Evolutionary conservation across 176 grass and related monocot genomes (phyloP).

Genomic region (Pharus latifolius): DNA sequence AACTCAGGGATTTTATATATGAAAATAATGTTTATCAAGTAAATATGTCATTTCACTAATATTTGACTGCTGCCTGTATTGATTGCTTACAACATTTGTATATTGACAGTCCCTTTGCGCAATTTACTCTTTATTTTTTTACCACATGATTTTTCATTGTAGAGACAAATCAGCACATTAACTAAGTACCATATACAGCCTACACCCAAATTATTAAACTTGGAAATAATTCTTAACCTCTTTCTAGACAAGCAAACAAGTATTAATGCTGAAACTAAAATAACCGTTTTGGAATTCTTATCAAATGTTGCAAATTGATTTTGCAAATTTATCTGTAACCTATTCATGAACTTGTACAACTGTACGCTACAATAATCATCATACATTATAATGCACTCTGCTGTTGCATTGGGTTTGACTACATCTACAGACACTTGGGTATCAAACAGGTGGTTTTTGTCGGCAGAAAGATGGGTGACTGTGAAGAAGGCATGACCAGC

Average conservation of each 20-base stretch:
- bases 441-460: slow-evolving; percentile 83
- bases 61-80: not conserved
- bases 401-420: not conserved
- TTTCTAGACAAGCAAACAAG: not conserved
- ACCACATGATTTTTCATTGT: not conserved
- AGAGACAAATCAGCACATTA: not conserved
- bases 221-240: not conserved
- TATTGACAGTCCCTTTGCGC: not conserved
- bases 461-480: slow-evolving; percentile 59
- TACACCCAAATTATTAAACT: not conserved
- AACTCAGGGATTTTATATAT: too few relatives aligned
- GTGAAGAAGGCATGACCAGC: slow-evolving; percentile 83
- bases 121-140: not conserved
- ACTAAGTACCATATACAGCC: not conserved
- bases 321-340: not conserved
- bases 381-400: not conserved
- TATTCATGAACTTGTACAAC: too few relatives aligned
- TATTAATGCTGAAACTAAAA: not conserved
- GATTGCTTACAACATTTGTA: not conserved
- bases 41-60: too few relatives aligned
- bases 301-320: not conserved
- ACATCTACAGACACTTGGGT: slow-evolving; percentile 51
- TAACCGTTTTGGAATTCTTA: not conserved
- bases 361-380: too few relatives aligned
- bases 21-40: too few relatives aligned